phyloP scores from a whole-genome alignment of 1,139 yeast genomes.

The Geotrichum klebahnii region DNA sequence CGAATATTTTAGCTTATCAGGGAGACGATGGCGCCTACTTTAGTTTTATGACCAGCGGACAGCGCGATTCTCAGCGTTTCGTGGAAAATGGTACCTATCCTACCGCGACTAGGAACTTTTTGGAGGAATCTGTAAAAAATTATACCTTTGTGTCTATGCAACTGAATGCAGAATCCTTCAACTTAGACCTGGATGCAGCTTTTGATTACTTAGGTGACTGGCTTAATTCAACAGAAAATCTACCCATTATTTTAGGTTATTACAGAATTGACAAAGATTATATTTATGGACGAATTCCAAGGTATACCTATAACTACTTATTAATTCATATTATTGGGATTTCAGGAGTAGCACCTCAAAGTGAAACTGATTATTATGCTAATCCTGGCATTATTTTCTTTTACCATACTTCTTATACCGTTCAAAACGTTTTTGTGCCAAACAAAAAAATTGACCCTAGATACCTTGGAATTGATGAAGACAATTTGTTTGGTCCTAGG shows the following conservation, averaged over 20 bases:
- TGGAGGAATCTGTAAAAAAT: not conserved
- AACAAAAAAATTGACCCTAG: not conserved
- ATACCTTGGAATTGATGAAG: slow-evolving; percentile 5
- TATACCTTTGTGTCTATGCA: not conserved
- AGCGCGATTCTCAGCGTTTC: not conserved
- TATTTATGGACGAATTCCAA: not conserved
- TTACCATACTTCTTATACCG: not conserved
- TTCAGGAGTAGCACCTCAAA: not conserved
- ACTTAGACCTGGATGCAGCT: not conserved
- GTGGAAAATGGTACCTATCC: not conserved
- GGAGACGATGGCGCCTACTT: slow-evolving; percentile 1
- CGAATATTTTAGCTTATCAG: not conserved
- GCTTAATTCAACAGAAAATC: not conserved
- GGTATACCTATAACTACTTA: not conserved
- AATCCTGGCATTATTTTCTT: not conserved
- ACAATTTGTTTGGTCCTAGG: slow-evolving; percentile 3
- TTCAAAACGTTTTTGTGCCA: not conserved
- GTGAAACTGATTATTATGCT: not conserved
- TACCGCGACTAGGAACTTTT: not conserved
- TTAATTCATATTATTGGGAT: not conserved
- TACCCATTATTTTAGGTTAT: not conserved
- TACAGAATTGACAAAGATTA: not conserved
- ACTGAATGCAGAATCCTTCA: not conserved
- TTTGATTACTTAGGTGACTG: not conserved
- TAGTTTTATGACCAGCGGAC: not conserved